Evolutionary conservation across 2,329 filamentous ascomycete species (phyloP).

Genomic region (Nigrospora sphaerica): DNA sequence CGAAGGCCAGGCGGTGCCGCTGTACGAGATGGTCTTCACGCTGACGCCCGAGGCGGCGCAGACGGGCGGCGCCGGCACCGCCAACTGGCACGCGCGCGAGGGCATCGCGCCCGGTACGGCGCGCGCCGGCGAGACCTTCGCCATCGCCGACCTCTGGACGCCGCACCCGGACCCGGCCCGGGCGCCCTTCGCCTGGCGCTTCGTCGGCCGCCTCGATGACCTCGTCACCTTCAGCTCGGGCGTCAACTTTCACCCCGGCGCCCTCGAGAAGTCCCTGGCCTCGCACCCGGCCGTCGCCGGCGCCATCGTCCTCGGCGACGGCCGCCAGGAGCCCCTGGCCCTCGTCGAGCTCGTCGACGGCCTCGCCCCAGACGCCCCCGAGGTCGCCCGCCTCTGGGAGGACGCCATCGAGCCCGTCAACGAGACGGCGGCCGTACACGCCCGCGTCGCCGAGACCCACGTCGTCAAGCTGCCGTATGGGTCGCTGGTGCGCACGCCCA

Average conservation of each 20-base stretch:
- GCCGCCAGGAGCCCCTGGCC: slow-evolving; percentile 8
- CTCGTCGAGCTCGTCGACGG: slow-evolving; percentile 8
- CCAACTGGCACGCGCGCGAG: slow-evolving; percentile 8
- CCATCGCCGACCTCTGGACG: slow-evolving; percentile 12
- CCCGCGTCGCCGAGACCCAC: slow-evolving; percentile 10
- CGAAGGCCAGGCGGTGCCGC: slow-evolving; percentile 2
- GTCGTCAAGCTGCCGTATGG: slow-evolving; percentile 7
- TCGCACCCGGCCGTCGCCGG: slow-evolving; percentile 4
- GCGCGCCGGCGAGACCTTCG: not conserved
- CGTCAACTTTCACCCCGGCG: slow-evolving; percentile 10
- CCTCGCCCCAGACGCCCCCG: not conserved
- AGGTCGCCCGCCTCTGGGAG: slow-evolving; percentile 7
- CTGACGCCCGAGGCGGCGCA: slow-evolving; percentile 1
- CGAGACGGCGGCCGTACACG: slow-evolving; percentile 7
- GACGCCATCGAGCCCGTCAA: slow-evolving; percentile 9
- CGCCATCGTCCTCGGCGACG: slow-evolving; percentile 4
- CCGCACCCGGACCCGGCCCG: slow-evolving; percentile 13
- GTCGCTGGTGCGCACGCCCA: slow-evolving; percentile 9
- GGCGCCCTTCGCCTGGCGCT: slow-evolving; percentile 11
- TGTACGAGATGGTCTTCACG: slow-evolving; percentile 12
- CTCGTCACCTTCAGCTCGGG: slow-evolving; percentile 19
- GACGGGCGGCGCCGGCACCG: slow-evolving; percentile 2
- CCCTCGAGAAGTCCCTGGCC: slow-evolving; percentile 8
- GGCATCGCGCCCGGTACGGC: slow-evolving; percentile 2
- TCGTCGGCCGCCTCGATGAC: slow-evolving; percentile 15